A percentile compares a stretch with the other conserved stretches of the same genome.
Conservation (phyloP, 2,329 filamentous ascomycete genomes). For the Sclerotinia sclerotiorum region DNA sequence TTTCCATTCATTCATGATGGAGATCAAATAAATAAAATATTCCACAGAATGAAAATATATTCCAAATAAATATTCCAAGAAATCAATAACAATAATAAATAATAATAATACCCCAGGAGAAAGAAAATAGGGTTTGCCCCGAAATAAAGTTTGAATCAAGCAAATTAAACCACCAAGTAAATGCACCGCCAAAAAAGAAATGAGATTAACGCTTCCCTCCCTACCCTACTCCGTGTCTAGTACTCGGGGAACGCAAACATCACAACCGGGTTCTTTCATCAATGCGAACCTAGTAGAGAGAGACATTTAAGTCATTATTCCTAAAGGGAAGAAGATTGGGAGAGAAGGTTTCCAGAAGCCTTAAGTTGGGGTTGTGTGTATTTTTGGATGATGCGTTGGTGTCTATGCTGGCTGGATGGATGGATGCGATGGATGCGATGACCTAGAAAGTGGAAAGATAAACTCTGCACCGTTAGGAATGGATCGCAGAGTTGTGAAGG, state of each 20-base stretch:
- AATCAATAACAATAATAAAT: too few relatives aligned
- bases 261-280: neutral
- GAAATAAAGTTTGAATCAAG: constrained; percentile 4
- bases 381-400: neutral
- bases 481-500: neutral
- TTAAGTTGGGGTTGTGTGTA: neutral
- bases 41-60: too few relatives aligned
- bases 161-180: neutral
- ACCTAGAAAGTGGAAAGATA: neutral
- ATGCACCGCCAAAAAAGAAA: neutral
- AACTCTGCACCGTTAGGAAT: neutral
- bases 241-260: neutral
- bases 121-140: neutral
- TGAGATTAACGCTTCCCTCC: neutral
- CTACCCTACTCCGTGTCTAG: neutral
- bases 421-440: neutral
- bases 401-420: neutral
- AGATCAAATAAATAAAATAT: too few relatives aligned
- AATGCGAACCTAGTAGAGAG: neutral
- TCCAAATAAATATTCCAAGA: too few relatives aligned
- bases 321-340: neutral
- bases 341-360: neutral
- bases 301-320: neutral
- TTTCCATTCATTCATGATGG: too few relatives aligned
- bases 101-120: too few relatives aligned